Conservation (phyloP, 371 early-diverging fungal genomes). For the Smittium culicis region DNA sequence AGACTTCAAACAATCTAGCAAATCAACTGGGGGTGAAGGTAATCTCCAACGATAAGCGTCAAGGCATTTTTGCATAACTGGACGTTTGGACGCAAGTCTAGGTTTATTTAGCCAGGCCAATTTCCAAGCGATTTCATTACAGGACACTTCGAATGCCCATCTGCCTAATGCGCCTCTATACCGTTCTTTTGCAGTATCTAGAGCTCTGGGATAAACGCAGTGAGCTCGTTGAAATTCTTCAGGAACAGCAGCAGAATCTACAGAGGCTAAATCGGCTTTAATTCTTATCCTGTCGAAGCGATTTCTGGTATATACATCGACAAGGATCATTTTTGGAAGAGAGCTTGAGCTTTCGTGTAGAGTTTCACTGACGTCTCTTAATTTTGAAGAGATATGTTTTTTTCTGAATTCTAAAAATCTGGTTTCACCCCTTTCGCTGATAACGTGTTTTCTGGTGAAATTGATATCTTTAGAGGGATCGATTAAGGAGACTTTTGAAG, state of each 20-base stretch:
- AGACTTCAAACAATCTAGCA: slow-evolving; percentile 16
- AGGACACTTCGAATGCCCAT: slow-evolving; percentile 43
- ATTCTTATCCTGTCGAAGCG: slow-evolving; percentile 39
- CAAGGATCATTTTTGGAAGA: slow-evolving; percentile 30
- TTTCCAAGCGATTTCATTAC: slow-evolving; percentile 59
- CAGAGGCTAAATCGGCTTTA: slow-evolving; percentile 40
- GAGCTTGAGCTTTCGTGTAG: slow-evolving; percentile 1
- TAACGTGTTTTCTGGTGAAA: neutral
- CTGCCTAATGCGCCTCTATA: slow-evolving; percentile 35
- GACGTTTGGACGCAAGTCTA: slow-evolving; percentile 35
- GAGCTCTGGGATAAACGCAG: slow-evolving; percentile 46
- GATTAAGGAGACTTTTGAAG: neutral
- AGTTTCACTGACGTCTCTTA: slow-evolving; percentile 6
- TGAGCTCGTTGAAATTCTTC: slow-evolving; percentile 41
- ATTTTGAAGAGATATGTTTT: neutral
- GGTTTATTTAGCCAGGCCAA: slow-evolving; percentile 51
- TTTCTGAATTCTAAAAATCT: neutral
- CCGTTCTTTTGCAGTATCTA: slow-evolving; percentile 30
- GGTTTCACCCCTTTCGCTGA: slow-evolving; percentile 1
- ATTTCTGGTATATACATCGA: slow-evolving; percentile 39
- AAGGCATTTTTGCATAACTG: slow-evolving; percentile 49
- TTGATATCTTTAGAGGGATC: neutral
- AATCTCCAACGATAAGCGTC: slow-evolving; percentile 39
- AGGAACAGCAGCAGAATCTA: slow-evolving; percentile 34
- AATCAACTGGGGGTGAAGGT: slow-evolving; percentile 23